phyloP scores from a whole-genome alignment of 805 yeast genomes.

The Lipomyces japonicus region DNA sequence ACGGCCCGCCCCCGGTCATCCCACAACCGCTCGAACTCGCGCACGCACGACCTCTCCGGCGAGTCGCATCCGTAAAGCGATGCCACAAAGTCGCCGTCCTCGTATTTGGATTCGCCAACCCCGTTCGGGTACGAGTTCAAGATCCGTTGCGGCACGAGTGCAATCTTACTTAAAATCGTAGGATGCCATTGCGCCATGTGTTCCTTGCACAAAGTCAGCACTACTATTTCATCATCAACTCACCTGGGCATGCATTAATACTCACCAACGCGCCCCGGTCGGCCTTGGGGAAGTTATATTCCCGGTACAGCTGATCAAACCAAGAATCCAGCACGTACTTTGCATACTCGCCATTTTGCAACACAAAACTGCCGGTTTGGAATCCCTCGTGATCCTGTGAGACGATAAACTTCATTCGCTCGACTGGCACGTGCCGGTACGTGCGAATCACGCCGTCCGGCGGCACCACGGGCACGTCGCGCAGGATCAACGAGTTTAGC shows the following conservation, averaged over 20 bases:
- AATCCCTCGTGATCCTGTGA: constrained; percentile 66
- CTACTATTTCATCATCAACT: background rate
- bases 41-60: constrained; percentile 25
- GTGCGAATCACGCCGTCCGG: constrained; percentile 67
- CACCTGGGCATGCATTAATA: background rate
- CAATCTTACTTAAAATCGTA: constrained; percentile 63
- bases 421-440: constrained; percentile 55
- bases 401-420: constrained; percentile 54
- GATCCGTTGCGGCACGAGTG: constrained; percentile 62
- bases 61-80: constrained; percentile 28
- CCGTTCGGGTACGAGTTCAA: constrained; percentile 42
- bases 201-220: constrained; percentile 8
- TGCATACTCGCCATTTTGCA: constrained; percentile 62
- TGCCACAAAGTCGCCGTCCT: constrained; percentile 37
- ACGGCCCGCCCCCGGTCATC: constrained; percentile 24
- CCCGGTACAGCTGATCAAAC: constrained; percentile 67
- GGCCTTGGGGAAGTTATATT: constrained; percentile 58
- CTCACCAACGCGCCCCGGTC: constrained; percentile 56
- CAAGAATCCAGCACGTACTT: constrained; percentile 73
- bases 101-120: constrained; percentile 30
- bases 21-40: constrained; percentile 28
- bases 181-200: constrained; percentile 97
- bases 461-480: constrained; percentile 69
- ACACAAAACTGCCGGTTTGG: constrained; percentile 66
- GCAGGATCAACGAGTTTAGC: constrained; percentile 59